These are phyloP conservation scores for Steccherinum ochraceum DNA, from an alignment of 768 basidiomycete genomes.

Conservation along the genomic window DNA sequence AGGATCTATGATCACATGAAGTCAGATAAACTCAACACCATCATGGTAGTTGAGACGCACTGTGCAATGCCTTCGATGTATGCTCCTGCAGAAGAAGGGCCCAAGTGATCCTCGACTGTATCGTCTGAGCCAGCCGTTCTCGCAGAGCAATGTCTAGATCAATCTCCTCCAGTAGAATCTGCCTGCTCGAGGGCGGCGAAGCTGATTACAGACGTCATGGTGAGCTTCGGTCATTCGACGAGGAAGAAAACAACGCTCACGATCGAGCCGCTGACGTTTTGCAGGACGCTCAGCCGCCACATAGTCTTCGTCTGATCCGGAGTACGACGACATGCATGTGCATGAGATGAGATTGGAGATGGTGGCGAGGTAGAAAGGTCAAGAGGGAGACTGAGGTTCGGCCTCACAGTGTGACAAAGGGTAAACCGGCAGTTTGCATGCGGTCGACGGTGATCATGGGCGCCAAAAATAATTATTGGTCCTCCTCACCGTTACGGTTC, in stretches of 20 bases:
- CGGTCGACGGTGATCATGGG: neutral
- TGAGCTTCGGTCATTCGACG: neutral
- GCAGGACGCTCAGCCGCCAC: neutral
- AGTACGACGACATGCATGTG: neutral
- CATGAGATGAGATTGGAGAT: neutral
- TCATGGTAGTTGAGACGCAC: conserved; percentile 9
- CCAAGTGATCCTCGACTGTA: conserved; percentile 41
- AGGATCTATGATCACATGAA: neutral
- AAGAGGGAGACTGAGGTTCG: too few species aligned
- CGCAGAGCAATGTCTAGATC: conserved; percentile 38
- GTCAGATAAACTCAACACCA: neutral
- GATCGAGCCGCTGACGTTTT: neutral
- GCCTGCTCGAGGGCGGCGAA: conserved; percentile 1
- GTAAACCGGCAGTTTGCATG: too few species aligned
- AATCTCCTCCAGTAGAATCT: conserved; percentile 32
- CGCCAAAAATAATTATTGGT: neutral
- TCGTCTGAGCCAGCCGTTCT: conserved; percentile 32
- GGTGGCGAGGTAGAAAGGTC: neutral
- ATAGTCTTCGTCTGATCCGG: neutral
- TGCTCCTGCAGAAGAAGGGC: conserved; percentile 34
- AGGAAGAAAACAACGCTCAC: neutral
- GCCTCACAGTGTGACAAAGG: too few species aligned
- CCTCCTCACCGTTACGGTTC: neutral
- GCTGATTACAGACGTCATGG: too few species aligned
- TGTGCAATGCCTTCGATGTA: conserved; percentile 16